Percentiles rank a stretch among this genome's conserved stretches.
Evolutionary conservation across 257 asterid species (phyloP).

Genomic region (Handroanthus guayacan): DNA sequence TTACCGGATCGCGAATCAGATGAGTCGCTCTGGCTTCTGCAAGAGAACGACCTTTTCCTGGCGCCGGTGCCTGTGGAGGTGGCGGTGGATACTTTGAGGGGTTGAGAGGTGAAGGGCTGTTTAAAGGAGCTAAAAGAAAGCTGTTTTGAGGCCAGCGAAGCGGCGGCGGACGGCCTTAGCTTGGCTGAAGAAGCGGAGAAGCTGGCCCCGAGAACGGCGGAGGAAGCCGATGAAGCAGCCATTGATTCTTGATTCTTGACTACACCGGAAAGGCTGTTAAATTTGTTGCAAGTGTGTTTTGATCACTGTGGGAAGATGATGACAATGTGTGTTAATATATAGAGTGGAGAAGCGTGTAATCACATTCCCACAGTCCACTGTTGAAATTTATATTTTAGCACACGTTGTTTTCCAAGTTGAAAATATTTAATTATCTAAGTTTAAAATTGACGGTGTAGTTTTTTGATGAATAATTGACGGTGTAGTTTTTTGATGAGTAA

Average conservation of each 20-base stretch:
- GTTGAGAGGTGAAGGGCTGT: slow-evolving; percentile 50
- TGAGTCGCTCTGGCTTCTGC: slow-evolving; percentile 57
- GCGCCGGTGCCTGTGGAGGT: slow-evolving; percentile 33
- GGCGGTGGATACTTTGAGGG: slow-evolving; percentile 39
- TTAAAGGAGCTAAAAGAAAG: slow-evolving; percentile 40
- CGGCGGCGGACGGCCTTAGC: slow-evolving; percentile 42
- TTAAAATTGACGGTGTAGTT: too few relatives aligned
- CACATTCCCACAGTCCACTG: too few relatives aligned
- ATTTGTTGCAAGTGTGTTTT: neutral
- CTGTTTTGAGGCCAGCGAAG: slow-evolving; percentile 39
- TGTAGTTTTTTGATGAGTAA: too few relatives aligned
- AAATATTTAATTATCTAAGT: too few relatives aligned
- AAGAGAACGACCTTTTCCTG: slow-evolving; percentile 53
- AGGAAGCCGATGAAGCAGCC: slow-evolving; percentile 65
- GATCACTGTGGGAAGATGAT: neutral
- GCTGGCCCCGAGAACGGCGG: slow-evolving; percentile 52
- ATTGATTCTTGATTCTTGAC: slow-evolving; percentile 31
- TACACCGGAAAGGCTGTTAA: neutral
- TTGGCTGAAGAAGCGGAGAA: slow-evolving; percentile 48
- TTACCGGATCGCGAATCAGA: slow-evolving; percentile 56
- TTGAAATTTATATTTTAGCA: too few relatives aligned
- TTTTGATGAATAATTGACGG: too few relatives aligned
- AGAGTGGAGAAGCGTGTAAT: too few relatives aligned
- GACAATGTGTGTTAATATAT: neutral
- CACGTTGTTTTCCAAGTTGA: too few relatives aligned